Base-by-base conservation (phyloP, 805 yeast genomes). In the Tetrapisispora pingtungensis region DNA sequence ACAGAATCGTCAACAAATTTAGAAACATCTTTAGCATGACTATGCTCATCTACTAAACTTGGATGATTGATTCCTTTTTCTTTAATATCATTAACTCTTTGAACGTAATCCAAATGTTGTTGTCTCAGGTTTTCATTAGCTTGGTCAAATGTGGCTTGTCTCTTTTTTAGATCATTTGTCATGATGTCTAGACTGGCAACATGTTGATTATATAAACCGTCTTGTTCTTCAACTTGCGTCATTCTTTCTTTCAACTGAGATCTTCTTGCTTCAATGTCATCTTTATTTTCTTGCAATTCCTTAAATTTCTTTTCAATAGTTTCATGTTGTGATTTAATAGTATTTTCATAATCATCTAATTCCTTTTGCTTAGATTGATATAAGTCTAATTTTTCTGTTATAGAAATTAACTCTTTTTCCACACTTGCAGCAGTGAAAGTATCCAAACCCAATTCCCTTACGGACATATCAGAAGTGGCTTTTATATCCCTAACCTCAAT, bases 381-480 rank as follows among this genome's bases (percentile, higher is more conserved):
- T 7, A 54, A 45, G 2, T 43, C 40, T 33, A 63, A 45, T 36
- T 61, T 57, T 36, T 61, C 64, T 6, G 52, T 61, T 24, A 64
- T 42, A n/a, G 62, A 60, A 5, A 50, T 57, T 30, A 72, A 66
- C 49, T 73, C 75, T 20, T 60, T 64, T 51, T 68, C 68, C n/a
- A 75, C 56, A 28, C 67, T 68, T 17, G 63, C 58, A 18, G 70
- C 68, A 39, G 74, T 75, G 18, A 74, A 63, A 50, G 83, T 72
- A n/a, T 75, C 67, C 4, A 83, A 77, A 34, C 77, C 80, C 40
- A 81, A 71, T 59, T 88, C 96, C 35, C 82, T 80, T 44, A 77
- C 70, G 53, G 77, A 77, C 34, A 86, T 85, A 36, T 81, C 73
- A 18, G 73, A 70, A 52, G 83, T 68, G 42, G 83, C 81, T 44